Conservation (phyloP, 2,329 filamentous ascomycete species). For the Macrophomina pseudophaseolina region DNA sequence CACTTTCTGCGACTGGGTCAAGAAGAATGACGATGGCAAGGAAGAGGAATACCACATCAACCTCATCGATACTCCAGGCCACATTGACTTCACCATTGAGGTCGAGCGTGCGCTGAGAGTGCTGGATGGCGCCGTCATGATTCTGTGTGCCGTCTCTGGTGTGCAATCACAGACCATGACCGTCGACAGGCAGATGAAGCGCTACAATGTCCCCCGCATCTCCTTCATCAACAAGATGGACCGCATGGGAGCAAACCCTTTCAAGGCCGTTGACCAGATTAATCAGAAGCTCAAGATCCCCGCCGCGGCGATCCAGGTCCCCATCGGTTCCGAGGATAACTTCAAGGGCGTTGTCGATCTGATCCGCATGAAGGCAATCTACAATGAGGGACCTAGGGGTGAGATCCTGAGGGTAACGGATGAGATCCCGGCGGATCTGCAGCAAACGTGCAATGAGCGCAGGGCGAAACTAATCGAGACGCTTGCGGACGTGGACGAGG, state of each 20-base stretch:
- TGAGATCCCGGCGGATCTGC: slow-evolving; percentile 80
- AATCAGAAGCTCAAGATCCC: slow-evolving; percentile 93
- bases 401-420: slow-evolving; percentile 77
- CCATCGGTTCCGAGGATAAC: slow-evolving; percentile 88
- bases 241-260: slow-evolving; percentile 96
- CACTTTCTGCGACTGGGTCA: slow-evolving; percentile 96
- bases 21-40: slow-evolving; percentile 75
- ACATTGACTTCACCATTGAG: slow-evolving; percentile 99
- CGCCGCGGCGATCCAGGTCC: slow-evolving; percentile 91
- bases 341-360: slow-evolving; percentile 93
- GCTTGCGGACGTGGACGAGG: slow-evolving; percentile 94
- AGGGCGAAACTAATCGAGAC: slow-evolving; percentile 88
- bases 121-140: slow-evolving; percentile 96
- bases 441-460: slow-evolving; percentile 79
- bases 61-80: slow-evolving; percentile 96
- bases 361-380: slow-evolving; percentile 89
- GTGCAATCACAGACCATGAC: slow-evolving; percentile 98
- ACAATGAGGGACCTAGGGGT: slow-evolving; percentile 83
- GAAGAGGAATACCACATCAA: slow-evolving; percentile 97
- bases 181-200: slow-evolving; percentile 97
- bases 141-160: slow-evolving; percentile 94
- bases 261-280: slow-evolving; percentile 97
- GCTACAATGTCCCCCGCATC: slow-evolving; percentile 94
- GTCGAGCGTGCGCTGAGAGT: slow-evolving; percentile 95
- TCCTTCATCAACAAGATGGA: slow-evolving; percentile 99